Conservation (phyloP, 495 filamentous ascomycete species). For the Sphaerosporella brunnea region DNA sequence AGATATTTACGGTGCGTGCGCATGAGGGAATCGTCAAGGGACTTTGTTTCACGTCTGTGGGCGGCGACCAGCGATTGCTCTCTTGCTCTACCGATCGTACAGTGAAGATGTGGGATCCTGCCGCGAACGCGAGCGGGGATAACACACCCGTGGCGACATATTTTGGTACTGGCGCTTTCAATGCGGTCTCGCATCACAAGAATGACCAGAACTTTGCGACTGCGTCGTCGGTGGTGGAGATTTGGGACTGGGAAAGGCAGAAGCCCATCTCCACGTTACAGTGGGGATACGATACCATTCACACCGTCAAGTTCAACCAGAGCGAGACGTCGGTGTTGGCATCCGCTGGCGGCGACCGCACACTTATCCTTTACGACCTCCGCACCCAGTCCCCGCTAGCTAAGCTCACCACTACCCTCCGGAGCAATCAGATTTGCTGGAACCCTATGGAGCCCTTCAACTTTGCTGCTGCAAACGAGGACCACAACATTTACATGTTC, state of each 20-base stretch:
- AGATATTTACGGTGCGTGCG: conserved; percentile 63
- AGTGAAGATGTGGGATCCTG: conserved; percentile 39
- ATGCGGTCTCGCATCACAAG: conserved; percentile 67
- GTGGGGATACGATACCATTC: conserved; percentile 66
- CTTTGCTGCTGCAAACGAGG: conserved; percentile 65
- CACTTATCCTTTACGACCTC: conserved; percentile 73
- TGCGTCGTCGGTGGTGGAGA: conserved; percentile 59
- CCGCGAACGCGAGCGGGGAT: conserved; percentile 27
- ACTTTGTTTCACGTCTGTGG: conserved; percentile 53
- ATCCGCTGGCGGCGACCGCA: conserved; percentile 66
- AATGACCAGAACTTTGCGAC: conserved; percentile 55
- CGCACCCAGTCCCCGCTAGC: conserved; percentile 69
- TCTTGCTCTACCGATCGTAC: conserved; percentile 74
- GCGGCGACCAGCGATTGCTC: conserved; percentile 54
- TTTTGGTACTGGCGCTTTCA: conserved; percentile 65
- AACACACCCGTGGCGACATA: conserved; percentile 65
- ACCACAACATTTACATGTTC: conserved; percentile 66
- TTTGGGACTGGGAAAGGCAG: conserved; percentile 51
- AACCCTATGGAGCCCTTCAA: conserved; percentile 95
- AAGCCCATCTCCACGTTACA: conserved; percentile 21
- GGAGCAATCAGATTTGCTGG: conserved; percentile 74
- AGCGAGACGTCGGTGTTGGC: conserved; percentile 80
- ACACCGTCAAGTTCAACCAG: conserved; percentile 75
- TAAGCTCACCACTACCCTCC: conserved; percentile 59
- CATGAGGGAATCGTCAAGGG: conserved; percentile 85